Evolutionary conservation across 1,139 yeast genomes (phyloP).

Genomic region (Magnusiomyces fungicola): DNA sequence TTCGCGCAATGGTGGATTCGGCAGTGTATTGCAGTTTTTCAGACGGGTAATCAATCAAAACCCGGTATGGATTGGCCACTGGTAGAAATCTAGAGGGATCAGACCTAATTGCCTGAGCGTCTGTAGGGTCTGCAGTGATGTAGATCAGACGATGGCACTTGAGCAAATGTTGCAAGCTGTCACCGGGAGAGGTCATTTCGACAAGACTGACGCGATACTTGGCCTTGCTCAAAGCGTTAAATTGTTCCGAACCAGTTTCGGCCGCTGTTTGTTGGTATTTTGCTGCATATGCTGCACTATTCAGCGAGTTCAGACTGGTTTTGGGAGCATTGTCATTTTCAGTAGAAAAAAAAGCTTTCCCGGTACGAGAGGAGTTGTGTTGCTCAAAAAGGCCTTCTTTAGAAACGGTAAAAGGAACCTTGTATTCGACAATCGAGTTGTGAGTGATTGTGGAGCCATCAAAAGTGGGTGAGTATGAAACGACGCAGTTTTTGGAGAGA

Average conservation of each 20-base stretch:
- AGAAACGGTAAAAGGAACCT: slow-evolving; percentile 28
- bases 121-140: slow-evolving; percentile 13
- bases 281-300: background rate
- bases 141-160: slow-evolving; percentile 29
- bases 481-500: slow-evolving; percentile 30
- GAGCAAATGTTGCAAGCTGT: slow-evolving; percentile 27
- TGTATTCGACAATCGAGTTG: slow-evolving; percentile 33
- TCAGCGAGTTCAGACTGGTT: background rate
- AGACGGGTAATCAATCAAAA: slow-evolving; percentile 1
- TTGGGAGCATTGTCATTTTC: background rate
- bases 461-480: slow-evolving; percentile 27
- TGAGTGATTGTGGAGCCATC: slow-evolving; percentile 29
- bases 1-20: slow-evolving; percentile 6
- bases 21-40: slow-evolving; percentile 6
- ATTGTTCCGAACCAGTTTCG: background rate
- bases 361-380: background rate
- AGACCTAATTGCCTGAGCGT: slow-evolving; percentile 8
- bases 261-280: background rate
- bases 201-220: slow-evolving; percentile 20
- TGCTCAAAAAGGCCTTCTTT: slow-evolving; percentile 2
- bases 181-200: slow-evolving; percentile 29
- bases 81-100: slow-evolving; percentile 1
- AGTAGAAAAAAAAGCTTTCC: no score
- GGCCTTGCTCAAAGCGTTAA: slow-evolving; percentile 12
- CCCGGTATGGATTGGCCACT: background rate